phyloP scores from a whole-genome alignment of 2,329 filamentous ascomycete species.

The Colletotrichum coccodes region DNA sequence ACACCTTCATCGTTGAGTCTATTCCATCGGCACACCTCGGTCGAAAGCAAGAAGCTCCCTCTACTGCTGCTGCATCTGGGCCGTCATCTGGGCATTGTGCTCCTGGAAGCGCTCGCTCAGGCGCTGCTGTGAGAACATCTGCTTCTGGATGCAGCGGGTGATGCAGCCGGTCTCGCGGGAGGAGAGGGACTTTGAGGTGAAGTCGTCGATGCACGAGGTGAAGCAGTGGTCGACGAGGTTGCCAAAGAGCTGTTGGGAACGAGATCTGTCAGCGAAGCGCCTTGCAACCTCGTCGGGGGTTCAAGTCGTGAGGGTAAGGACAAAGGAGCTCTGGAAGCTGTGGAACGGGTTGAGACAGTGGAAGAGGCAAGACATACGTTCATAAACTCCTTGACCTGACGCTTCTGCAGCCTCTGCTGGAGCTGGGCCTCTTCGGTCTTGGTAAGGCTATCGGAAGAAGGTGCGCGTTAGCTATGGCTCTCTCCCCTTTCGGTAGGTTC shows the following conservation, averaged over 20 bases:
- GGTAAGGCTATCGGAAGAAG: constrained; percentile 65
- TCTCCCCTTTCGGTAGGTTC: no score
- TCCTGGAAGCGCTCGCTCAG: constrained; percentile 90
- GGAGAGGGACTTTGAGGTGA: constrained; percentile 94
- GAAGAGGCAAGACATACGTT: constrained; percentile 69
- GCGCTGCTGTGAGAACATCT: constrained; percentile 90
- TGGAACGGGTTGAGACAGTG: constrained; percentile 38
- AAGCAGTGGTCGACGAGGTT: constrained; percentile 90
- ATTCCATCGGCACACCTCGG: no score
- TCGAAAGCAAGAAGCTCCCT: no score
- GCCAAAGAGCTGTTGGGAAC: constrained; percentile 60
- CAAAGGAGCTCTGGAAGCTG: background rate
- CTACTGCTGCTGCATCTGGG: constrained; percentile 61
- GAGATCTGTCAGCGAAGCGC: background rate
- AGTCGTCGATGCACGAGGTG: constrained; percentile 96
- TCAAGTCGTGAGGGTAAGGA: background rate
- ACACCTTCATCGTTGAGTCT: no score
- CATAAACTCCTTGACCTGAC: constrained; percentile 99
- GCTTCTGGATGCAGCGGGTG: constrained; percentile 95
- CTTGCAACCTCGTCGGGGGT: background rate
- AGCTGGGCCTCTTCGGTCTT: constrained; percentile 89
- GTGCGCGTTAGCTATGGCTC: constrained; percentile 30
- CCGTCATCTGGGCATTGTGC: constrained; percentile 70
- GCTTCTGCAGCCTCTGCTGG: constrained; percentile 93
- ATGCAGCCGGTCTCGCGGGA: constrained; percentile 91